These are phyloP conservation scores for Madurella fahalii DNA, from an alignment of 2,329 filamentous ascomycete species.

Conservation along the genomic window DNA sequence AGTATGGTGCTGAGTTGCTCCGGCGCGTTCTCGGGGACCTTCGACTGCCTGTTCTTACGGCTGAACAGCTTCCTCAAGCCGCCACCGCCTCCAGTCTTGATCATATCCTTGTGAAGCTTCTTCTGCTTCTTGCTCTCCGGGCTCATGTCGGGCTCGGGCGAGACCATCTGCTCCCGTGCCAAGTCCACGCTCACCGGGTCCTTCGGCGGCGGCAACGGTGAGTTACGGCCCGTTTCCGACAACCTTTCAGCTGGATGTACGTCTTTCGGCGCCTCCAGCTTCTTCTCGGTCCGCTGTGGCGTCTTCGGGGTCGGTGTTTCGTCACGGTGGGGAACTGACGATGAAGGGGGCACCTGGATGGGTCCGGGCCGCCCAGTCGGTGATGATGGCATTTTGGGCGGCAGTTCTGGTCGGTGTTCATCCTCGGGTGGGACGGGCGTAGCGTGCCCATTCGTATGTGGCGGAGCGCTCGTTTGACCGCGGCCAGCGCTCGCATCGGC, in stretches of 20 bases:
- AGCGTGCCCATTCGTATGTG: slow-evolving; percentile 39
- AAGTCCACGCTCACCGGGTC: slow-evolving; percentile 34
- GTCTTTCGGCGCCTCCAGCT: slow-evolving; percentile 32
- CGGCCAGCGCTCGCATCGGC: slow-evolving; percentile 68
- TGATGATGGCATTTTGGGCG: slow-evolving; percentile 38
- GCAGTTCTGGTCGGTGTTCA: slow-evolving; percentile 38
- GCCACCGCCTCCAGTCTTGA: slow-evolving; percentile 31
- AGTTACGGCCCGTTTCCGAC: slow-evolving; percentile 32
- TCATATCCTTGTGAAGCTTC: slow-evolving; percentile 53
- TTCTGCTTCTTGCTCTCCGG: slow-evolving; percentile 48
- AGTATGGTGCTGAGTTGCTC: slow-evolving; percentile 50
- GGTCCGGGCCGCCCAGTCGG: slow-evolving; percentile 26
- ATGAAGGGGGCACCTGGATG: slow-evolving; percentile 25
- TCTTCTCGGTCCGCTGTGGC: slow-evolving; percentile 35
- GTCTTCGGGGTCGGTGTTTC: slow-evolving; percentile 26
- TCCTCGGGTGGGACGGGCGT: slow-evolving; percentile 30
- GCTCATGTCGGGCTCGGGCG: slow-evolving; percentile 40
- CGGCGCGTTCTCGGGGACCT: slow-evolving; percentile 51
- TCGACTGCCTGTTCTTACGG: slow-evolving; percentile 58
- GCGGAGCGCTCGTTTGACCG: slow-evolving; percentile 49
- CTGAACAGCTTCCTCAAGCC: slow-evolving; percentile 64
- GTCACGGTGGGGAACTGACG: slow-evolving; percentile 8
- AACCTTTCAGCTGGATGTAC: slow-evolving; percentile 35
- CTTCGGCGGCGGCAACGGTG: slow-evolving; percentile 39
- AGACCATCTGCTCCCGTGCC: slow-evolving; percentile 35